Base-by-base conservation (phyloP, 768 basidiomycete genomes). In the Lactarius hatsudake region DNA sequence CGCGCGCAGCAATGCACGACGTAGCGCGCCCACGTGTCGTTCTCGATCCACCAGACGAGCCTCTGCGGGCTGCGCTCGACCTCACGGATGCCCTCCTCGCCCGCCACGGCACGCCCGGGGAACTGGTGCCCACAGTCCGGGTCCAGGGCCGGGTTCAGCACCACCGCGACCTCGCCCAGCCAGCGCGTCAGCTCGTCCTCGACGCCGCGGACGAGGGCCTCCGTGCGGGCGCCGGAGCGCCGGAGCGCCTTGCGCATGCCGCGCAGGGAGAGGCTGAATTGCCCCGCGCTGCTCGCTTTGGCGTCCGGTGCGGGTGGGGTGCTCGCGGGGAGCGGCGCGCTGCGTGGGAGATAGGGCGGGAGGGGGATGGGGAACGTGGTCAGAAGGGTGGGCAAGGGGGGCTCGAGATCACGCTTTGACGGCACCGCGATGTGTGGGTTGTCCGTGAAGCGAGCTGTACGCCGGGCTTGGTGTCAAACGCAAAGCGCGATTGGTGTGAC, bases 1-100 rank as follows among this genome's bases (percentile, higher is more conserved):
- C 91, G 81, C 51, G 91, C 90, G 66, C 89, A 87, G 70, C 91
- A 93, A 70, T 94, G 92, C 7, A 93, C 86, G 56, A 93, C 84
- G 72, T 91, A 93, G 38, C 92, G 82, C 34, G 88, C 86, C 78
- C 92, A 93, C 0, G 86, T 81, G 72, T 91, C 89, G 64, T 88
- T 83, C 6, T 79, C 72, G 66, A 89, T 86, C n/a, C 79, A 81
- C 92, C 92, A 94, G 5, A 93, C 81, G 23, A 93, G 81, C 74
- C 87, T 84, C 13, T 84, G 76, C 0, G 89, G 86, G 8, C 87
- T 87, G 28, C 90, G 79, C 5, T 81, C 82, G 15, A 93, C 79
- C 72, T 94, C 91, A n/a, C 78, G 76, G 30, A 93, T 82, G 12
- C 81, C 78, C 7, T 81, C 81, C 51, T 81, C 82, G 32, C 78